phyloP scores from a whole-genome alignment of 1,284 basidiomycete species.

The Termitomyces sp. region DNA sequence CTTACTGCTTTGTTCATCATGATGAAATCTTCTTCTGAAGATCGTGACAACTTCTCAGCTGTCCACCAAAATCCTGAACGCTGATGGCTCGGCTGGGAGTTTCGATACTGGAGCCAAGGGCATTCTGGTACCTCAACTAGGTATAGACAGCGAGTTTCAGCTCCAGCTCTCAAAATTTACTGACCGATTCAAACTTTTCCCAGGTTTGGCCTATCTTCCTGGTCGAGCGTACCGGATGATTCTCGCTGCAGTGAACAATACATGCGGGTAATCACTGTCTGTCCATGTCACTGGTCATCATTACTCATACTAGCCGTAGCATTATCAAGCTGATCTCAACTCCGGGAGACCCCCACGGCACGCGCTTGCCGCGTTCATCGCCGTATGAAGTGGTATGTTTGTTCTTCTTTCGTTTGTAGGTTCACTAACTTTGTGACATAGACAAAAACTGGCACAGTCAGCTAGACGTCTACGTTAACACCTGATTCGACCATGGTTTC shows the following conservation, averaged over 20 bases:
- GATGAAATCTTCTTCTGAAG: conserved; percentile 27
- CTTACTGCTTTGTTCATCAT: neutral
- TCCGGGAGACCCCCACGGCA: conserved; percentile 20
- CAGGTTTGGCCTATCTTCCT: conserved; percentile 35
- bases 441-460: conserved; percentile 10
- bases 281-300: neutral
- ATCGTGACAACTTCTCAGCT: conserved; percentile 64
- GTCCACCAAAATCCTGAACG: conserved; percentile 57
- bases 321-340: conserved; percentile 26
- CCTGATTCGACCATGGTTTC: neutral
- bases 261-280: conserved; percentile 27
- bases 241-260: conserved; percentile 27
- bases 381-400: conserved; percentile 13
- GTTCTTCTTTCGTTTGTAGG: neutral
- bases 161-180: neutral
- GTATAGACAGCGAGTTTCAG: conserved; percentile 25
- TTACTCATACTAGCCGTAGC: conserved; percentile 12
- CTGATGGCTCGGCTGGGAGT: conserved; percentile 55
- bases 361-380: conserved; percentile 6
- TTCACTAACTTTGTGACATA: conserved; percentile 3
- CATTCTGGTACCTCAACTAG: conserved; percentile 59
- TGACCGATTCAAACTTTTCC: neutral
- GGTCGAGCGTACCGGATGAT: conserved; percentile 32
- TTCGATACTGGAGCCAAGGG: conserved; percentile 60
- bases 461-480: neutral